These are phyloP conservation scores for Phytophthora idaei DNA, from an alignment of 352 stramenopile species.

Conservation along the genomic window DNA sequence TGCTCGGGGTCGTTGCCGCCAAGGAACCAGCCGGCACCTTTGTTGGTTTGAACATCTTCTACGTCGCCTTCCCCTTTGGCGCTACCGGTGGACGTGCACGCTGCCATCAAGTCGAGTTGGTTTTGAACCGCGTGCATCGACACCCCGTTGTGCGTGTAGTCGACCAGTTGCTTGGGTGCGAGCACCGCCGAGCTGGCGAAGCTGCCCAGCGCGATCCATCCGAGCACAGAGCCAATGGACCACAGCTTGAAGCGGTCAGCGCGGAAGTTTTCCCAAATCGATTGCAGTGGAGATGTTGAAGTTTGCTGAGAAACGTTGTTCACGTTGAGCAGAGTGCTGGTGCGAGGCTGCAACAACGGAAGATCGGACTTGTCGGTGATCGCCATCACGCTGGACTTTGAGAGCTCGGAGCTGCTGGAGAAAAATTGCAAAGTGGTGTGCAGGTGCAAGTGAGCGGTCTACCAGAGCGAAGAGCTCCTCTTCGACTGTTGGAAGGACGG, in stretches of 20 bases:
- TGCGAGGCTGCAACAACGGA: slow-evolving; percentile 42
- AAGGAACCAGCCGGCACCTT: slow-evolving; percentile 68
- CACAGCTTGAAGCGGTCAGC: slow-evolving; percentile 44
- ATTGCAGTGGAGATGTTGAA: slow-evolving; percentile 25
- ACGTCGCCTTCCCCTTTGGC: slow-evolving; percentile 23
- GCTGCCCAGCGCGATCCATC: slow-evolving; percentile 58
- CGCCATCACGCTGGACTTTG: slow-evolving; percentile 17
- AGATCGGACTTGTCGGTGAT: slow-evolving; percentile 40
- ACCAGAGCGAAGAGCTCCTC: slow-evolving; percentile 15
- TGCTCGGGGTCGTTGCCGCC: slow-evolving; percentile 64
- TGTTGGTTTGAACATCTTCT: slow-evolving; percentile 27
- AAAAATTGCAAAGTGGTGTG: slow-evolving; percentile 23
- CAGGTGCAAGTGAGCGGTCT: not conserved
- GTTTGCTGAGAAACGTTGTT: slow-evolving; percentile 12
- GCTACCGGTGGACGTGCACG: slow-evolving; percentile 36
- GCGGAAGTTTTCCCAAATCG: slow-evolving; percentile 26
- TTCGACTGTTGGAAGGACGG: slow-evolving; percentile 27
- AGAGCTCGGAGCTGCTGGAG: slow-evolving; percentile 2
- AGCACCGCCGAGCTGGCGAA: slow-evolving; percentile 46
- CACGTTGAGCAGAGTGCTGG: slow-evolving; percentile 10
- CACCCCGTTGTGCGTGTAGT: slow-evolving; percentile 49
- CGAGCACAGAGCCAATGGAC: slow-evolving; percentile 50
- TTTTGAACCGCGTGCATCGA: slow-evolving; percentile 56
- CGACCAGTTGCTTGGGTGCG: slow-evolving; percentile 26
- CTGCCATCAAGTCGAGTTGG: slow-evolving; percentile 59